phyloP scores from a whole-genome alignment of 495 filamentous ascomycete genomes.

The Acidomyces sp. region DNA sequence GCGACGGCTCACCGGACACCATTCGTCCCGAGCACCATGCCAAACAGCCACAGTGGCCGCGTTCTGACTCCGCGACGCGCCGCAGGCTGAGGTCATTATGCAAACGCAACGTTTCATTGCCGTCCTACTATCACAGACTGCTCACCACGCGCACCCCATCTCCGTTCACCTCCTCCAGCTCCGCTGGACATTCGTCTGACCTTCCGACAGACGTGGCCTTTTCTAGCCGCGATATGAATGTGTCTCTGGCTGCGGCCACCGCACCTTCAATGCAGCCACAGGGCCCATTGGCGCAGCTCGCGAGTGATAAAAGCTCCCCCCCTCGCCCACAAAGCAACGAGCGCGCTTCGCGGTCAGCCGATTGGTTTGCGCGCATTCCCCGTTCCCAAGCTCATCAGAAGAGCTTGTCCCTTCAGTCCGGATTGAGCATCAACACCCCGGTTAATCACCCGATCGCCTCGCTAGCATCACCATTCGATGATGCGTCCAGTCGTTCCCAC shows the following conservation, averaged over 20 bases:
- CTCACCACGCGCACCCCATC: constrained; percentile 64
- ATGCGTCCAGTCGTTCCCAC: constrained; percentile 1
- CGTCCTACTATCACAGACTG: constrained; percentile 54
- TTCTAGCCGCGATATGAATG: constrained; percentile 65
- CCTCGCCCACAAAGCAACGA: constrained; percentile 9
- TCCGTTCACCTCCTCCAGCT: constrained; percentile 43
- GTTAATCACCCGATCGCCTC: background rate
- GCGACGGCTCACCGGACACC: constrained; percentile 30
- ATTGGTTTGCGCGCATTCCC: constrained; percentile 18
- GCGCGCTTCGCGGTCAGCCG: constrained; percentile 11
- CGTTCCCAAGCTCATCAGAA: constrained; percentile 31
- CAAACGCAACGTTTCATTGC: constrained; percentile 55
- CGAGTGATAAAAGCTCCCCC: constrained; percentile 27
- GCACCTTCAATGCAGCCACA: constrained; percentile 64
- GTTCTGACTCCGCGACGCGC: constrained; percentile 67
- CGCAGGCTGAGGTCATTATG: constrained; percentile 71
- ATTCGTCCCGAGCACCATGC: constrained; percentile 26
- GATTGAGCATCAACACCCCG: constrained; percentile 24
- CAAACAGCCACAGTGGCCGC: constrained; percentile 52
- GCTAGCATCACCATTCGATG: constrained; percentile 23
- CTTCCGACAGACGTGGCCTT: constrained; percentile 29
- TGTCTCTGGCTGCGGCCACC: constrained; percentile 71
- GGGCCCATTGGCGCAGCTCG: constrained; percentile 53
- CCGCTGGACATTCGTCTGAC: constrained; percentile 24
- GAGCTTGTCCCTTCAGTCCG: constrained; percentile 30